phyloP scores from a whole-genome alignment of 1,284 basidiomycete species.

The Trichosporon sp. region DNA sequence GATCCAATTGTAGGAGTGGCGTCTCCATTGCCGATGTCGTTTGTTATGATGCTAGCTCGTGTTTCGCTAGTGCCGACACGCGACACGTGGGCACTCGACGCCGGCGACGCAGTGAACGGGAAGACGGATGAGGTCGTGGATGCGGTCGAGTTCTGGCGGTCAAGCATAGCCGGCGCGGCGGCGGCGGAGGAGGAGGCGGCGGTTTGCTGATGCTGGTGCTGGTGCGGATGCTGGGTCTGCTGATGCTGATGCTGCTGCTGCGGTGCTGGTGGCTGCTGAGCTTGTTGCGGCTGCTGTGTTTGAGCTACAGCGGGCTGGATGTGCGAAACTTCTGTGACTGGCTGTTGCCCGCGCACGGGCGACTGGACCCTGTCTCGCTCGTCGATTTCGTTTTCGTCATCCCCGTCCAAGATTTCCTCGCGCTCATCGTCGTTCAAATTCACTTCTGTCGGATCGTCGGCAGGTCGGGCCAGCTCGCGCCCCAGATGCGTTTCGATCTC shows the following conservation, averaged over 20 bases:
- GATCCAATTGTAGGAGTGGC: slow-evolving; percentile 8
- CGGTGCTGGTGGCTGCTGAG: neutral
- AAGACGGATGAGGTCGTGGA: slow-evolving; percentile 23
- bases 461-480: neutral
- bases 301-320: neutral
- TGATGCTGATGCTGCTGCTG: neutral
- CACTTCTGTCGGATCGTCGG: slow-evolving; percentile 15
- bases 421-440: slow-evolving; percentile 14
- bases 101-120: slow-evolving; percentile 28
- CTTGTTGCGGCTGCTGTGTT: neutral
- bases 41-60: neutral
- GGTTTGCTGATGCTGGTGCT: neutral
- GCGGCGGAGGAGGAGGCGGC: too few species aligned
- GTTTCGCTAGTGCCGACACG: neutral
- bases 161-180: neutral
- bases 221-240: neutral
- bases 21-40: slow-evolving; percentile 14
- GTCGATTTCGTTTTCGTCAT: slow-evolving; percentile 4
- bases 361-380: neutral
- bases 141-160: slow-evolving; percentile 4
- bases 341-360: neutral
- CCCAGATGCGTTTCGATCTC: slow-evolving; percentile 35
- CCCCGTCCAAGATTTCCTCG: slow-evolving; percentile 29
- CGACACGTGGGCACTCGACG: slow-evolving; percentile 15
- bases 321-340: neutral